phyloP scores from a whole-genome alignment of 495 filamentous ascomycete genomes.

The Penicillium ochrochloron region DNA sequence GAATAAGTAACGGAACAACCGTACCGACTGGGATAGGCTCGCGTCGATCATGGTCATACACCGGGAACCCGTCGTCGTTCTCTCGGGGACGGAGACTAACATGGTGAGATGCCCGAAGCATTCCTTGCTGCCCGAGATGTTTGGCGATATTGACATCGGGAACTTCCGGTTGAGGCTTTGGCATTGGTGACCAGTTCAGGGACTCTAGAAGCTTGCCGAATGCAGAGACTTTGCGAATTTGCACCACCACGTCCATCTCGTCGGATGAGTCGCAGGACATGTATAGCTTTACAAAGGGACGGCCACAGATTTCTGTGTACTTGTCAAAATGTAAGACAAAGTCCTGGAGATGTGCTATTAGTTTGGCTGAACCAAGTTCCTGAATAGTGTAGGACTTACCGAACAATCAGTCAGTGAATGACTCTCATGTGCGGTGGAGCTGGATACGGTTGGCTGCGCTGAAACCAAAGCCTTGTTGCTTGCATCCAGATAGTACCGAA shows the following conservation, averaged over 20 bases:
- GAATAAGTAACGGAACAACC: constrained; percentile 18
- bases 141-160: background rate
- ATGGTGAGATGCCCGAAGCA: background rate
- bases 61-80: background rate
- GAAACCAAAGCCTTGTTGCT: background rate
- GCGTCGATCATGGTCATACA: background rate
- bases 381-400: background rate
- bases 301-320: background rate
- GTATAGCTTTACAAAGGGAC: background rate
- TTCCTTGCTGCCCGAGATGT: background rate
- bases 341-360: background rate
- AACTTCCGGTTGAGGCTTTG: background rate
- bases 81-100: background rate
- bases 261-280: background rate
- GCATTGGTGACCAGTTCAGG: background rate
- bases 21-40: constrained; percentile 9
- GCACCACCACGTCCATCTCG: background rate
- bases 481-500: background rate
- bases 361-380: background rate
- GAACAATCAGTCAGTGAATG: background rate
- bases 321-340: background rate
- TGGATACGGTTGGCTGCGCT: background rate
- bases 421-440: background rate
- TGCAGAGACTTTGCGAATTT: background rate
- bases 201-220: background rate